Base-by-base conservation (phyloP, 768 basidiomycete genomes). In the Dendrothele bispora region DNA sequence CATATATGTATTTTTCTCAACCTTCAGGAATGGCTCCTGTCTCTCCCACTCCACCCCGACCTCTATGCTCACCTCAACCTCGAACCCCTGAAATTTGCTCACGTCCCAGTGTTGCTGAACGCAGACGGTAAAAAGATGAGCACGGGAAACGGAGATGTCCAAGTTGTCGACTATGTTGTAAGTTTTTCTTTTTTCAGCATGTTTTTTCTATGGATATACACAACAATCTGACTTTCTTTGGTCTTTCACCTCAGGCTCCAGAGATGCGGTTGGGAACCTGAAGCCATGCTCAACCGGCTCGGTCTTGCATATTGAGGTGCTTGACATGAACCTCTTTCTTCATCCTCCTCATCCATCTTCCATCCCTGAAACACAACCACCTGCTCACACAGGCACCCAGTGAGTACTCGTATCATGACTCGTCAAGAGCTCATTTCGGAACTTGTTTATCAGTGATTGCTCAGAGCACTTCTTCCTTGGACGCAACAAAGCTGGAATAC, bases 41-140 rank as follows among this genome's bases (percentile, higher is more conserved):
- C 94, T 1, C 77, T 95, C n/a, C 90, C 93, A 1, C 77, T 97
- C 18, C 95, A 99, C 63, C 76, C 95, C 4, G 88, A 92, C 53
- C 69, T 98, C 20, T 98, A 98, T 58, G 78, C 86, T 2, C 82
- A 83, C 5, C 78, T 99, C 17, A 77, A 75, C 0, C 70, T 93
- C 37, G 58, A 68, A 8, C 76, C 84, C 0, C 95, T 97, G 0
- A 67, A 81, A 53, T 99, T 93, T 55, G 95, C 86, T 0, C 97
- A 99, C 61, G 72, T 98, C 2, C 95, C 95, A 0, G 76, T 98
- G 28, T 73, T 99, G 2, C 72, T n/a, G n/a, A 98, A 98, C 56
- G 72, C 84, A 0, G 91, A 98, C 61, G 93, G 95, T 0, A 79
- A 83, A 6, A 99, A 99, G 61, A 90, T 99, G 82, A 92, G 90